A percentile compares a stretch with the other conserved stretches of the same genome.
phyloP scores from a whole-genome alignment of 768 basidiomycete species.

The Paxillus rubicundulus region DNA sequence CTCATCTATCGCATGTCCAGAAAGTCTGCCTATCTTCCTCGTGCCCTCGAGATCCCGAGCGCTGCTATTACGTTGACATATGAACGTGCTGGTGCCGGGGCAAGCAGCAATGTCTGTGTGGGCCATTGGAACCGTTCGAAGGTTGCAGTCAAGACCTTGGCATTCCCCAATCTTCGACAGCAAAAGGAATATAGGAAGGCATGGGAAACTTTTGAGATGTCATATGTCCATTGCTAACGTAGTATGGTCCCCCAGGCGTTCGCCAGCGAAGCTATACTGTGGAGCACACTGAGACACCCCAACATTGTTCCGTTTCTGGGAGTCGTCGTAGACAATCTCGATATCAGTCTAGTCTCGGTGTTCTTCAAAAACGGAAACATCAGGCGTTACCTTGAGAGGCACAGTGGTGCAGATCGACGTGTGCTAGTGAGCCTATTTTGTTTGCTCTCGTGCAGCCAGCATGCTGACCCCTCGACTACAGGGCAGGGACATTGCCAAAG shows the following conservation, averaged over 20 bases:
- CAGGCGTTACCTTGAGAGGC: slow-evolving; percentile 1
- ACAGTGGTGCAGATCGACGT: not conserved
- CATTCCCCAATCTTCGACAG: not conserved
- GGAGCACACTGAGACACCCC: slow-evolving; percentile 22
- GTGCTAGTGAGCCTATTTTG: slow-evolving; percentile 3
- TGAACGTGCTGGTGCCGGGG: slow-evolving; percentile 8
- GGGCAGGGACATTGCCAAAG: slow-evolving; percentile 19
- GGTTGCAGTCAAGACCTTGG: slow-evolving; percentile 29
- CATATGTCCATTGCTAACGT: not conserved
- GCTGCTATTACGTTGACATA: not conserved
- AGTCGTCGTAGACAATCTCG: slow-evolving; percentile 1
- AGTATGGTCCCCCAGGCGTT: slow-evolving; percentile 15
- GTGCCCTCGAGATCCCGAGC: slow-evolving; percentile 10
- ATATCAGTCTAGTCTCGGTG: slow-evolving; percentile 23
- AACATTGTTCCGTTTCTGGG: slow-evolving; percentile 30
- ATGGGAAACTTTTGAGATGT: not conserved
- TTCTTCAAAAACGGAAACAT: slow-evolving; percentile 24
- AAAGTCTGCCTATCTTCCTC: slow-evolving; percentile 25
- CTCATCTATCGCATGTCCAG: slow-evolving; percentile 29
- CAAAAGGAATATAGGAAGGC: not conserved
- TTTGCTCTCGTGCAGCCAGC: not conserved
- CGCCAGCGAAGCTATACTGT: slow-evolving; percentile 28
- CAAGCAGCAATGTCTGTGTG: slow-evolving; percentile 19
- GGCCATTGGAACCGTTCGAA: slow-evolving; percentile 11
- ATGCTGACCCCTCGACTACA: not conserved